Evolutionary conservation across 1,284 basidiomycete species (phyloP), one percentile per base, ranked within the genome.

Genomic region (Calocybe gambosa): DNA sequence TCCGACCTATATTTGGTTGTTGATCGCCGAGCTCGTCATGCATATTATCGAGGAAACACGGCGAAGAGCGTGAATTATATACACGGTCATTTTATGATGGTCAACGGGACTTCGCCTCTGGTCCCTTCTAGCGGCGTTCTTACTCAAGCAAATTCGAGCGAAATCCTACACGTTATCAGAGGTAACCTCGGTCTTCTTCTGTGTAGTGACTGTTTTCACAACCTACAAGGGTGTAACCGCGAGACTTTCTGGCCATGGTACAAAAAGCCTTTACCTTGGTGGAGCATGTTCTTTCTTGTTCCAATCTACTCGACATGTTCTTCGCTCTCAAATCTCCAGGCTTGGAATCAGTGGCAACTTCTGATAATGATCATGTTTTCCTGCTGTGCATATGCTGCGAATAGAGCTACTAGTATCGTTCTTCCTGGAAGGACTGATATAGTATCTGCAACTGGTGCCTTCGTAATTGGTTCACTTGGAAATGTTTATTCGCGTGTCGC

Each of bases 1-100:
- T 91, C 88, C 3, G 90, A 93, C 58, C 68, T 93, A 42, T 93
- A 85, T 63, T 77, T 89, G 46, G 73, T 91, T 1, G 68, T 92
- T 36, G 85, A 91, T 60, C 76, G 74, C 9, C 67, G 69, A 35
- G 84, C 85, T n/a, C 77, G 82, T 47, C 65, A 63, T 47, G 62
- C 65, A 28, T 72, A 75, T 50, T 72, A 75, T 53, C 64, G 71
- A 35, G 66, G 64, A 26, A 63, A 67, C 50, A 68, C 62, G 5
- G 65, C 71, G 26, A 61, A 63, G 38, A 73, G 78, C 41, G 62
- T 80, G 46, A 62, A 66, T 18, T 68, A 71, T 50, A 63, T 66
- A 0, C 80, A 83, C 51, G 89, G 89, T 1, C 64, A 63, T n/a
- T 85, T 90, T 61, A 62, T 66, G 7, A 70, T 78, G 45, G 56